These are phyloP conservation scores for Chaetomium fimeti DNA, from an alignment of 495 filamentous ascomycete species.

Conservation along the genomic window DNA sequence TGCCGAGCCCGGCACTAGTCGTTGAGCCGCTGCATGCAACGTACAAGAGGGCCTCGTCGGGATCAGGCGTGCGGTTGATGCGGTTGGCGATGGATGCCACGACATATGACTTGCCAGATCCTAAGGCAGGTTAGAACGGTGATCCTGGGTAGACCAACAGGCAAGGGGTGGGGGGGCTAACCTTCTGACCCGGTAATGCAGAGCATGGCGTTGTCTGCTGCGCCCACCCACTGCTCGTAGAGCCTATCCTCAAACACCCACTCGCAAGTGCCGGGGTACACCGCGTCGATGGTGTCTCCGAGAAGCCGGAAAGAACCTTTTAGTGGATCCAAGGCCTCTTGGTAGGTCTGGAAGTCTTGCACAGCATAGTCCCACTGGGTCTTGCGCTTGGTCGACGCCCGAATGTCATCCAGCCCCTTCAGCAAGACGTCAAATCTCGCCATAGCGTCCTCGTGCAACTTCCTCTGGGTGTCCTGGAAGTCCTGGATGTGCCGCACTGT, in stretches of 20 bases:
- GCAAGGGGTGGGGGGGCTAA: not conserved
- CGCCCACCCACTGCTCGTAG: constrained; percentile 18
- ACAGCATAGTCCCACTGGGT: constrained; percentile 33
- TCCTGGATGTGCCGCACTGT: constrained; percentile 25
- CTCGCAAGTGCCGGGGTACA: constrained; percentile 26
- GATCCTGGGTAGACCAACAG: not conserved
- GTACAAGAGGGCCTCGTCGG: constrained; percentile 23
- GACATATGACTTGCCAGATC: constrained; percentile 29
- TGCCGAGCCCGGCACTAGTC: not conserved
- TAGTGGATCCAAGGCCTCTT: constrained; percentile 18
- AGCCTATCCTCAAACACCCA: constrained; percentile 24
- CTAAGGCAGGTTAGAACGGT: constrained; percentile 2
- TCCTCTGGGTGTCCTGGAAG: constrained; percentile 25
- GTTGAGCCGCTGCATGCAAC: constrained; percentile 20
- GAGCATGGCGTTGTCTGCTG: constrained; percentile 15
- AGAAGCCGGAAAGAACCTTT: constrained; percentile 10
- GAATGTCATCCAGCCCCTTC: constrained; percentile 29
- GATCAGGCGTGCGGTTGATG: not conserved
- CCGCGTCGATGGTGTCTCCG: constrained; percentile 22
- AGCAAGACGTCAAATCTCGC: constrained; percentile 20
- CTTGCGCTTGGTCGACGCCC: constrained; percentile 27
- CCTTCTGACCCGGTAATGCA: constrained; percentile 29
- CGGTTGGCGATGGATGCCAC: constrained; percentile 25
- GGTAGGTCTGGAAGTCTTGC: constrained; percentile 26
- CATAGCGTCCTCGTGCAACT: constrained; percentile 24